Base-by-base conservation (phyloP, 768 basidiomycete genomes). In the Tulasnella sp. region DNA sequence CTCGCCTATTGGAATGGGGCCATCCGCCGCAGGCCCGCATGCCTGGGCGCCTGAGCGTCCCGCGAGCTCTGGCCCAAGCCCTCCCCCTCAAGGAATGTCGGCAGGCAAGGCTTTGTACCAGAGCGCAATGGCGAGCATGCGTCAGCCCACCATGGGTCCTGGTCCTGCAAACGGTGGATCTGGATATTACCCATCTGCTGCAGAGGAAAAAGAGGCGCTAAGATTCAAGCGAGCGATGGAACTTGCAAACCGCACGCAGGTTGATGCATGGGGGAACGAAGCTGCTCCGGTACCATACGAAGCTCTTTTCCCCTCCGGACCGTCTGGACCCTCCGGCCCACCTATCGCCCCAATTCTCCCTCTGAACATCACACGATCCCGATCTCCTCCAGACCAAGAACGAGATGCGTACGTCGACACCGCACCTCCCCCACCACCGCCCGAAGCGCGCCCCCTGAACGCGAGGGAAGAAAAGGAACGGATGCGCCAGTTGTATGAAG, bases 141-240 rank as follows among this genome's bases (percentile, higher is more conserved):
- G 42, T 27, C 27, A 44, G 38, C 34, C 44, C 76, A 48, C 76
- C 0, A 7, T 71, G 39, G 21, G 12, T 36, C 31, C 27, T 48
- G 44, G 36, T 42, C 34, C 58, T 21, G 42, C 42, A 18, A 81
- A 76, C 39, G 48, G 44, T n/a, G 31, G 46, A 18, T 34, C 80
- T 24, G 46, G 40, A 68, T 31, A 52, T 52, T 92, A 90, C 82
- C 85, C 86, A 44, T 89, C 90, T 27, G 93, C 93, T 0, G 91
- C 91, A 80, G 89, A 93, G 83, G 94, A 95, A 85, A 94, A 94
- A 83, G 92, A 89, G 3, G 91, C 91, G 34, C 83, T 94, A 78
- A 87, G 84, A 80, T 95, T 93, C 83, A 93, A 90, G 83, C 86
- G 86, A 72, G 93, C 93, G 8, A 93, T 94, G 21, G 90, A 90